phyloP scores from a whole-genome alignment of 2,329 filamentous ascomycete species.

The Colletotrichum chrysophilum region DNA sequence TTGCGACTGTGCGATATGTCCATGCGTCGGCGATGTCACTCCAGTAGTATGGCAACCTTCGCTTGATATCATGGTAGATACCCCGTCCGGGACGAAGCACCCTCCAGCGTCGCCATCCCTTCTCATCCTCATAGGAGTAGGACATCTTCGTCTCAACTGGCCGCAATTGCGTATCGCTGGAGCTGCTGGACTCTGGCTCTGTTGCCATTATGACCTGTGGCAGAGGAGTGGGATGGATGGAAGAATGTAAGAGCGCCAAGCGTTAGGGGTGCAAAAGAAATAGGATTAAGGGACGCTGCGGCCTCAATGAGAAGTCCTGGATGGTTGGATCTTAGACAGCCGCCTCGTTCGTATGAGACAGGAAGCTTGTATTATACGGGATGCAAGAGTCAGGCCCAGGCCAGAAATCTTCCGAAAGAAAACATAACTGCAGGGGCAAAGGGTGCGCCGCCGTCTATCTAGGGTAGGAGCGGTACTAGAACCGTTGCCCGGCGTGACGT shows the following conservation, averaged over 20 bases:
- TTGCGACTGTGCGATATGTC: slow-evolving; percentile 59
- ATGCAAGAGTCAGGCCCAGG: background rate
- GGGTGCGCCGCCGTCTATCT: background rate
- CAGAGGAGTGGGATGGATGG: background rate
- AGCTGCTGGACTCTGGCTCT: background rate
- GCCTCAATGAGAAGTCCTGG: background rate
- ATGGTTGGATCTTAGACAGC: background rate
- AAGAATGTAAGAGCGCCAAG: background rate
- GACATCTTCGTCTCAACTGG: background rate
- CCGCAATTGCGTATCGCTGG: background rate
- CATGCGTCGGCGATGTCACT: slow-evolving; percentile 60
- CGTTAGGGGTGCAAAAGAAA: background rate
- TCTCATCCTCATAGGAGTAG: slow-evolving; percentile 38
- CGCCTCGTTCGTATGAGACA: background rate
- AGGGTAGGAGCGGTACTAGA: background rate
- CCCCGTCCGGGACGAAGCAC: slow-evolving; percentile 50
- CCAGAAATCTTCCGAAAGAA: background rate
- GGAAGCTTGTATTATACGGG: background rate
- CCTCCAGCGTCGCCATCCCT: slow-evolving; percentile 45
- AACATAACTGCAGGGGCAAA: background rate
- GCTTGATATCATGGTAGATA: slow-evolving; percentile 59
- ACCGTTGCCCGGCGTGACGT: background rate
- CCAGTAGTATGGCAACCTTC: slow-evolving; percentile 60
- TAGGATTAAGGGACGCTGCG: background rate
- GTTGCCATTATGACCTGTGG: background rate